A percentile compares a stretch with the other conserved stretches of the same genome.
Conservation (phyloP, 441 rosid genomes). For the Populus hybrid region DNA sequence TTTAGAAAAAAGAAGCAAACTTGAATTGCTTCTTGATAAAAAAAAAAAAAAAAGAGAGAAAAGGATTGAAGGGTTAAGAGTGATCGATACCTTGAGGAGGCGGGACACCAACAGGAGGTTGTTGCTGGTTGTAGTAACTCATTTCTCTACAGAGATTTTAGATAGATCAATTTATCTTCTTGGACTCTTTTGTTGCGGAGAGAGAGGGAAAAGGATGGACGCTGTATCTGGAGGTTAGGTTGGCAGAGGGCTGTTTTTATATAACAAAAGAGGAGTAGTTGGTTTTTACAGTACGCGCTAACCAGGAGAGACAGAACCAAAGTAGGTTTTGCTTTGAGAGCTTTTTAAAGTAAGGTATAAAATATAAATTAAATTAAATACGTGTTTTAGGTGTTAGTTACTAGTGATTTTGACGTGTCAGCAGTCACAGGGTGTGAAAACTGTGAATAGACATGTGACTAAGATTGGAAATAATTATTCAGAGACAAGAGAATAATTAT, state of each 20-base stretch:
- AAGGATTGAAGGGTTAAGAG: background rate
- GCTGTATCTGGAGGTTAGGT: background rate
- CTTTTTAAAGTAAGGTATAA: too few species aligned
- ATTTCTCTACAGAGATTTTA: conserved; percentile 23
- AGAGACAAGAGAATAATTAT: too few species aligned
- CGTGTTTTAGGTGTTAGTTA: background rate
- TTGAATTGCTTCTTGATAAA: background rate
- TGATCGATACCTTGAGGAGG: conserved; percentile 61
- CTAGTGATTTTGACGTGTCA: background rate
- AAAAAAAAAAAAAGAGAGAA: background rate
- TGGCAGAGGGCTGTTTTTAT: background rate
- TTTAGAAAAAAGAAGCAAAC: background rate
- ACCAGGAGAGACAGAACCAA: conserved; percentile 11
- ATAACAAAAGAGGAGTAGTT: background rate
- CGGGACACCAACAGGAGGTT: conserved; percentile 86
- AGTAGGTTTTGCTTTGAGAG: background rate
- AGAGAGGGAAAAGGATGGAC: background rate
- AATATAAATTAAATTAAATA: background rate
- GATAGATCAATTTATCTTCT: background rate
- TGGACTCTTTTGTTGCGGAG: background rate
- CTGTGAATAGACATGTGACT: background rate
- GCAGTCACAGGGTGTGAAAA: too few species aligned
- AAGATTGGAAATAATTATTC: too few species aligned
- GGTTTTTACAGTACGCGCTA: background rate
- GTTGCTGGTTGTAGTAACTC: conserved; percentile 85